Evolutionary conservation across 1,284 basidiomycete genomes (phyloP), one percentile per base, ranked within the genome.

Genomic region (Malassezia sp.): DNA sequence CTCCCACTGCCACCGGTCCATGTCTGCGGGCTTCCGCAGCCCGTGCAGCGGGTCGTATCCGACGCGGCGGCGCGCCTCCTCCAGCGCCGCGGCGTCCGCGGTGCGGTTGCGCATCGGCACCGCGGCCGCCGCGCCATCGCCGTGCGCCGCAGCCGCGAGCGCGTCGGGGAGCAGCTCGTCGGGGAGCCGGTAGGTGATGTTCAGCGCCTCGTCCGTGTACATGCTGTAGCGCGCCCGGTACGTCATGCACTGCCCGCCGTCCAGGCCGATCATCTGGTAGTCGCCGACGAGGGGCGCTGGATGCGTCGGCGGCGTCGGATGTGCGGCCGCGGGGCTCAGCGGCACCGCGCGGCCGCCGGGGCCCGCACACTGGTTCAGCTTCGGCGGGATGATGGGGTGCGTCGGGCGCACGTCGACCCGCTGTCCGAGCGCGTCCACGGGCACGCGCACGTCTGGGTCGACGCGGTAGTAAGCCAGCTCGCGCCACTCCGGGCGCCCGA

Each of bases 121-220:
- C 49, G 63, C 58, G 17, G 67, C 64, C 45, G 67, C 66, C 21
- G 63, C 61, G 38, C 67, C 66, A 38, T 69, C 66, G 45, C 64
- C 67, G 45, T 61, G 60, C 37, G 61, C 56, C n/a, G 42, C 42
- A 38, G 55, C 54, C 21, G 48, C 48, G 20, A 53, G 33, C 29
- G 50, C 50, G 22, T 41, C 28, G 23, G 57, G 53, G 42, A 64
- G 61, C 50, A 61, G 54, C 29, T 59, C 58, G 2, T 56, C 41
- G 30, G 62, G 60, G 26, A 56, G 46, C n/a, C 67, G 58, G 42
- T 70, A 70, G 23, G 59, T 61, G 56, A 70, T 65, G 45, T 56
- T 59, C 34, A 70, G 61, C n/a, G 65, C 65, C 36, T 68, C 55
- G 51, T 70, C 67, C 22, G 65, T 61, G 54, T 70, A 70, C 67